phyloP scores from a whole-genome alignment of 2,329 filamentous ascomycete genomes.

The Diplocarpon mali region DNA sequence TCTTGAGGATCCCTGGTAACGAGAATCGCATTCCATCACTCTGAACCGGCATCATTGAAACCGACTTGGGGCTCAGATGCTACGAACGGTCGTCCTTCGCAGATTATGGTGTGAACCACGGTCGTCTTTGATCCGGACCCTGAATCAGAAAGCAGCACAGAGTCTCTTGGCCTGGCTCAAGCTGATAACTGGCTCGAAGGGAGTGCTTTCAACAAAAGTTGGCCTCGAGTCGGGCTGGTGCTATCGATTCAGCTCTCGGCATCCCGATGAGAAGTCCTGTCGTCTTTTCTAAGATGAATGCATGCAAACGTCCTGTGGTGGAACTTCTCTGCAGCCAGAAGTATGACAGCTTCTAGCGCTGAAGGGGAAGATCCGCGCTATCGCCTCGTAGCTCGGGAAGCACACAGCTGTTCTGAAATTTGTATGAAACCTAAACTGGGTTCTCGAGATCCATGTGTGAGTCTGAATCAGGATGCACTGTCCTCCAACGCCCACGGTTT shows the following conservation, averaged over 20 bases:
- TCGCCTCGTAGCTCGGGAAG: neutral
- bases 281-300: neutral
- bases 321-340: constrained; percentile 1
- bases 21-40: neutral
- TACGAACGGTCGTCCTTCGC: too few relatives aligned
- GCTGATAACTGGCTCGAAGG: too few relatives aligned
- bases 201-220: too few relatives aligned
- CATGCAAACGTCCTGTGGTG: constrained; percentile 8
- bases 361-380: neutral
- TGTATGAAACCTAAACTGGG: too few relatives aligned
- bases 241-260: constrained; percentile 1
- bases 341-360: constrained; percentile 7
- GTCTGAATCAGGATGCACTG: too few relatives aligned
- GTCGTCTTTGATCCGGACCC: too few relatives aligned
- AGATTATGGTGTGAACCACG: too few relatives aligned
- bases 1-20: neutral
- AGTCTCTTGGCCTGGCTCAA: too few relatives aligned
- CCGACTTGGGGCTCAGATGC: too few relatives aligned
- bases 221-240: neutral
- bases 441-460: too few relatives aligned
- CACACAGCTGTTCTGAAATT: neutral
- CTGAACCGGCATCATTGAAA: too few relatives aligned
- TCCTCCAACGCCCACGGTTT: neutral
- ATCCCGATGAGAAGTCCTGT: constrained; percentile 3
- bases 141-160: too few relatives aligned